phyloP scores from a whole-genome alignment of 306 rosid genomes.

The Castanea mollissima region DNA sequence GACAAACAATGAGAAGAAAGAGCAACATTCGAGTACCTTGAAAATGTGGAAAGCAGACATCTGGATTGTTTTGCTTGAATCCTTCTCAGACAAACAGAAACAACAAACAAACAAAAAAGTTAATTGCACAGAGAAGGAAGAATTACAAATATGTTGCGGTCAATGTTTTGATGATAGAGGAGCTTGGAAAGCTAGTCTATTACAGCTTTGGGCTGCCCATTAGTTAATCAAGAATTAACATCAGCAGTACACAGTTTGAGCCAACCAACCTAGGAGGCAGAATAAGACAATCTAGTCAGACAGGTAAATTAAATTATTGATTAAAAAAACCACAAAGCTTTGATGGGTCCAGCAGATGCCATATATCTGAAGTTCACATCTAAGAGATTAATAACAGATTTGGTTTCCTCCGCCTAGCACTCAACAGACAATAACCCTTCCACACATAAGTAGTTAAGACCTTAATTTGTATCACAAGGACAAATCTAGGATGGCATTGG shows the following conservation, averaged over 20 bases:
- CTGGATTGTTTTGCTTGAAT: constrained; percentile 92
- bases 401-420: neutral
- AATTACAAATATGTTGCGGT: constrained; percentile 2
- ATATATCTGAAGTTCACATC: neutral
- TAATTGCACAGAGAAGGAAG: constrained; percentile 29
- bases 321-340: neutral
- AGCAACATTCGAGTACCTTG: constrained; percentile 53
- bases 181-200: constrained; percentile 4
- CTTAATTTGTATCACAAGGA: neutral
- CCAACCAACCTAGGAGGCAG: constrained; percentile 13
- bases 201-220: neutral
- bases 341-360: neutral
- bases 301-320: neutral
- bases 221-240: neutral
- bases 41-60: constrained; percentile 95
- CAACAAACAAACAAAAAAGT: constrained; percentile 1
- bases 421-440: neutral
- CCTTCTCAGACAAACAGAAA: constrained; percentile 49
- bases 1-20: neutral
- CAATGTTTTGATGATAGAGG: neutral
- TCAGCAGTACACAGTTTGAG: neutral
- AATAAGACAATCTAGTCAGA: neutral
- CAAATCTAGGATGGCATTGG: neutral
- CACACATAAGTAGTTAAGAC: neutral
- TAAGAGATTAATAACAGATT: neutral